Evolutionary conservation across 805 yeast genomes (phyloP), one percentile per base, ranked within the genome.

Genomic region (Pichia cabralensis): DNA sequence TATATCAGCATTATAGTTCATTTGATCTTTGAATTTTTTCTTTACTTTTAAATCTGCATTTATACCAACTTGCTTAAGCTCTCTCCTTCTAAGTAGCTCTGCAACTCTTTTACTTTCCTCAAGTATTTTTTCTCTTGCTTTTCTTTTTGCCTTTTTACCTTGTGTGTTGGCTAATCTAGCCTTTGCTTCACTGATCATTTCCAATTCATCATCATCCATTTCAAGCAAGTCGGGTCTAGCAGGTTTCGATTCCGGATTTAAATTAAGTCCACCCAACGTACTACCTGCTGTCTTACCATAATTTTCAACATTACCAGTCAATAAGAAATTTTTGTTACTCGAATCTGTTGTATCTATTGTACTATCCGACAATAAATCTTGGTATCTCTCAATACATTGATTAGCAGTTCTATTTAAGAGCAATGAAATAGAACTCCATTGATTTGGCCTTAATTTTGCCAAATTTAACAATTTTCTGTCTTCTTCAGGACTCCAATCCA

Each of bases 121-220:
- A 29, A 85, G 60, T 70, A 82, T 68, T 33, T 92, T 62, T 52
- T 89, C 97, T 38, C 96, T 64, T 2, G 79, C 83, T 51, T 88
- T 85, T 39, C 97, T 60, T 39, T 88, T 83, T 0, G 96, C 96
- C 56, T 89, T 89, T 46, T 88, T 86, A 40, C 97, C 98, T 53
- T 81, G 85, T 0, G 96, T 86, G 48, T 85, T 88, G 10, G 94
- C 83, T 43, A 89, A 61, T 46, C 98, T 70, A 2, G 96, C 95
- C 31, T 80, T 70, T 1, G 98, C 98, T 52, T 92, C 98, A n/a
- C 84, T 74, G 7, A 88, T 56, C 96, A 88, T 85, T 53, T 89
- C 96, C 37, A 71, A 61, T 48, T 89, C 96, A 39, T 84, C 95
- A 28, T 85, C 96, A 38, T 78, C 88, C 66, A 85, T 61, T 19